Evolutionary conservation across 2,329 filamentous ascomycete genomes (phyloP), one percentile per base, ranked within the genome.

Genomic region (Ceratocystis huliohia): DNA sequence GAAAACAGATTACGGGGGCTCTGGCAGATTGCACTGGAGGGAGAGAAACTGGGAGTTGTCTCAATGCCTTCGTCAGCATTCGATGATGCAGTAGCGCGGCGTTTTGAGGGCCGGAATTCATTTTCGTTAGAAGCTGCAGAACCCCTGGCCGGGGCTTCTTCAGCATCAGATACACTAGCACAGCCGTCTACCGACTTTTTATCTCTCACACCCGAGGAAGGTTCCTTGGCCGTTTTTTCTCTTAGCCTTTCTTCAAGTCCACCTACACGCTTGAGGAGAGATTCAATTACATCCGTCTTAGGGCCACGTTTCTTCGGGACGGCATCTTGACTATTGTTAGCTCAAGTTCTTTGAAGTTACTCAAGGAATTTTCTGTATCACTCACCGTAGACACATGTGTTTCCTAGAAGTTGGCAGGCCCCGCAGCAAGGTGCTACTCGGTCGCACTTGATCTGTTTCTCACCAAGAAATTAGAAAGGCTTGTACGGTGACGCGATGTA

Each of bases 271-370:
- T 93, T 95, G 68, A 95, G 73, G 7, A 95, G 78, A 1, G 91
- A 28, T 74, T 95, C 91, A 41, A 95, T 79, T 3, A 95, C 89
- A 74, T 96, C 91, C 33, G 90, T 95, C 76, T 96, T 96, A 2
- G 91, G 91, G 0, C 91, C 91, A 74, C 91, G 82, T 75, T 95
- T 95, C 77, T 95, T 95, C 0, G 91, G 91, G 20, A 94, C 84
- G 30, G 91, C 91, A 78, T 96, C 90, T 92, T 71, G 5, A 67
- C 3, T 2, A 17, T 53, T 37, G 41, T 61, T 30, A 53, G 17
- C 25, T 20, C 25, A 66, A 59, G 48, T 37, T 37, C 4, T 59
- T 59, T 59, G 28, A 30, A 37, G 56, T 33, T 33, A 59, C 30
- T 59, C 28, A 37, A 25, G 13, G 25, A n/a, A 2, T 7, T 20